Evolutionary conservation across 768 basidiomycete species (phyloP), one percentile per base, ranked within the genome.

Genomic region (Naganishia vishniacii): DNA sequence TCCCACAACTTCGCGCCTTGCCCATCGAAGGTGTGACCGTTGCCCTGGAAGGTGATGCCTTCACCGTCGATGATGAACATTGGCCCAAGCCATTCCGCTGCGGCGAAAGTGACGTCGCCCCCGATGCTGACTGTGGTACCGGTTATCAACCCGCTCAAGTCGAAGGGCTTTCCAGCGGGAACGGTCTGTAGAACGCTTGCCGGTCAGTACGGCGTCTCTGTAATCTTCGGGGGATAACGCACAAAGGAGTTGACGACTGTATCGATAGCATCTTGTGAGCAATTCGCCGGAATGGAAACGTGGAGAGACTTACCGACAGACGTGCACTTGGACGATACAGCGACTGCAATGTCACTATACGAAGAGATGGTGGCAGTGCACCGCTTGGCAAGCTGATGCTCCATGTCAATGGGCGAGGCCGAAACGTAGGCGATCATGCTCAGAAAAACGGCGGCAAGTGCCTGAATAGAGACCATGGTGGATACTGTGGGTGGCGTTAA

Each of bases 111-210:
- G 47, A 87, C 79, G 32, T 86, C 81, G 18, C 86, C 86, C 65
- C 79, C 83, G 75, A 86, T 74, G 51, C 82, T 85, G 65, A 87
- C 85, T 4, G 80, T 84, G 1, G 84, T 81, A 5, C 82, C 82
- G 26, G 73, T 68, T 42, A 78, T 64, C 34, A 86, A 77, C 20
- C 62, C 56, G n/a, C 73, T 67, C 31, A 86, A 79, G 16, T 76
- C 78, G 69, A 86, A 80, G 0, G 79, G 81, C 73, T 81, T 53
- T 15, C 83, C 84, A 34, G 79, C 81, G 13, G 84, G 82, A 16
- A 64, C 64, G 41, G 61, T 64, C 58, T 56, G 59, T 23, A 48
- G 32, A 34, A 29, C 4, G 37, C 32, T 18, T 18, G 40, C 1
- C 6, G 2, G 25, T 51, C 42, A 12, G 28, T 16, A 26, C 18